Percentiles rank a stretch among this genome's conserved stretches.
phyloP scores from a whole-genome alignment of 2,329 filamentous ascomycete species.

The Ophiocordyceps unilateralis region DNA sequence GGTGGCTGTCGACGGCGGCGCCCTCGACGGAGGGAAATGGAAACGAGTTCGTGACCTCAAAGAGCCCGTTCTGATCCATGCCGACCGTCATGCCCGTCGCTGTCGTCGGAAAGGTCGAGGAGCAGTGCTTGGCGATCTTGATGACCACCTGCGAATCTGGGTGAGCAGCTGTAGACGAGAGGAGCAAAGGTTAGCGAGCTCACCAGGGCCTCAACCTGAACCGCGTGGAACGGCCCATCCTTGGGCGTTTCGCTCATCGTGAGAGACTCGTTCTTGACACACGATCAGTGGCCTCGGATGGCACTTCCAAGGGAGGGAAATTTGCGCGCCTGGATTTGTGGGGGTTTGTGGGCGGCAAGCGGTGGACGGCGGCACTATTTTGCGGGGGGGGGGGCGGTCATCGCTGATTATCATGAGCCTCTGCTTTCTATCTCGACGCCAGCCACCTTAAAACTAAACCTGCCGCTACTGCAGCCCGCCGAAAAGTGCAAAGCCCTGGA shows the following conservation, averaged over 20 bases:
- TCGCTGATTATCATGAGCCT: too few relatives aligned
- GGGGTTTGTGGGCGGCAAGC: neutral
- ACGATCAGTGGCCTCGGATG: neutral
- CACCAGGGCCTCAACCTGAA: conserved; percentile 91
- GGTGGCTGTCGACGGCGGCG: conserved; percentile 51
- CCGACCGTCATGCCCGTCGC: conserved; percentile 85
- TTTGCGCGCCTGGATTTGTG: neutral
- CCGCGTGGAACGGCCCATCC: conserved; percentile 62
- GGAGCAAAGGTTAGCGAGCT: conserved; percentile 20
- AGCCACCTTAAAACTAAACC: too few relatives aligned
- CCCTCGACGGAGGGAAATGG: conserved; percentile 76
- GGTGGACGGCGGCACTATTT: neutral
- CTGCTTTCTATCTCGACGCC: too few relatives aligned
- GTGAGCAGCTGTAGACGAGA: conserved; percentile 10
- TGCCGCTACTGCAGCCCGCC: too few relatives aligned
- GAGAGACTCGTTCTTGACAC: conserved; percentile 1
- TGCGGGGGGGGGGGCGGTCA: too few relatives aligned
- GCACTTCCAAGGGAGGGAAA: neutral
- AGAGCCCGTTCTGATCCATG: conserved; percentile 66
- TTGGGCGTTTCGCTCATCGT: conserved; percentile 44
- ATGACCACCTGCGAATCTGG: conserved; percentile 54
- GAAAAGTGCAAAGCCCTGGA: too few relatives aligned
- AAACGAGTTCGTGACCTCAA: conserved; percentile 91
- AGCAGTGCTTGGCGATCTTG: conserved; percentile 96
- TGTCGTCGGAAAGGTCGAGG: conserved; percentile 69